Evolutionary conservation across 2,329 filamentous ascomycete species (phyloP), one percentile per base, ranked within the genome.

Genomic region (Lecanosticta acicola): DNA sequence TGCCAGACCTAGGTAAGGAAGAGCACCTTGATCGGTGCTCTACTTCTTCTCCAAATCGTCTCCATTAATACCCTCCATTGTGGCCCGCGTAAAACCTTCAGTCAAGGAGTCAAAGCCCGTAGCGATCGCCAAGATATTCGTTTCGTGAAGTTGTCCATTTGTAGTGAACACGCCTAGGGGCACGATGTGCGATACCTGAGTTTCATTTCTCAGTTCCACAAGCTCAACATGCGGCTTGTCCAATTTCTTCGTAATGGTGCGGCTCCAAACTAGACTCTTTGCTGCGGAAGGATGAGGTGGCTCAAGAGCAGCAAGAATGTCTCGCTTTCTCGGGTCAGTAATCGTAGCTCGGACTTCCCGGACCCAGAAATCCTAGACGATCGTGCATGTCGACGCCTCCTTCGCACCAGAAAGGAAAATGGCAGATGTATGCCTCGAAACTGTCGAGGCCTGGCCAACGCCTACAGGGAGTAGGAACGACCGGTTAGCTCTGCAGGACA

Each of bases 231-330:
- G 59, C 0, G 65, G 26, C 39, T 57, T 61, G 49, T 72, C 66
- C n/a, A 72, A 57, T 53, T 65, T 57, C 55, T n/a, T 73, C 70
- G 43, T 71, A 72, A 44, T 66, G 72, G 52, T 71, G 63, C 41
- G 71, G 68, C 51, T 73, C 70, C 75, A 9, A 78, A 54, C 81
- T 84, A 8, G 49, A 38, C 50, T 32, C 41, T 53, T 53, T 8
- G 39, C 42, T 2, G 40, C 44, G 21, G 47, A 53, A 8, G 50
- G 33, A 39, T 53, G 47, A 2, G 8, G 71, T 66, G 68, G 3
- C 60, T 57, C 41, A 49, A 80, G 75, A 0, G 83, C 82, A 3
- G 81, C 67, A 2, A 85, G 69, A 16, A 72, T 67, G 2, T 79
- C 68, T 1, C 76, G 60, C 7, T 84, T 66, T 21, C 77, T 73